Conservation (phyloP, 192 early-diverging fungal genomes). For the Irineochytrium annulatum region DNA sequence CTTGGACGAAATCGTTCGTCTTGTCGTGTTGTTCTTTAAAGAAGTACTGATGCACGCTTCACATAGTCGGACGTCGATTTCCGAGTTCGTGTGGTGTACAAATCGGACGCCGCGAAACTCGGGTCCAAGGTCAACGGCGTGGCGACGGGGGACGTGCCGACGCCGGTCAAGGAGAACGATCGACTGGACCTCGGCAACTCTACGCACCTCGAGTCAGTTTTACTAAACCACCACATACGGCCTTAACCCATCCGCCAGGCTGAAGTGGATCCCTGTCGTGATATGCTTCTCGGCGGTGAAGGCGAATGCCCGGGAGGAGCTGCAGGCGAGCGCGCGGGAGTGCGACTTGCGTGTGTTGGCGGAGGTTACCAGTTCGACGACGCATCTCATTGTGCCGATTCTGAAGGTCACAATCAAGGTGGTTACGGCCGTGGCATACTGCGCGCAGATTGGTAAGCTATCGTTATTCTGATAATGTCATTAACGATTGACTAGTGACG, state of each 20-base stretch:
- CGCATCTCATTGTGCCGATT: slow-evolving; percentile 10
- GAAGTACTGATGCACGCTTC: too few relatives aligned
- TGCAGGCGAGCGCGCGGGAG: not conserved
- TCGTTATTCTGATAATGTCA: not conserved
- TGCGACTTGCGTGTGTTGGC: not conserved
- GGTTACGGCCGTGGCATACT: slow-evolving; percentile 11
- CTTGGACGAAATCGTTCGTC: not conserved
- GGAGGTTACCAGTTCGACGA: slow-evolving; percentile 1
- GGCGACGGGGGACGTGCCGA: not conserved
- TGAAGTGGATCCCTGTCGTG: not conserved
- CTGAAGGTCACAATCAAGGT: slow-evolving; percentile 27
- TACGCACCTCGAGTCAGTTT: too few relatives aligned
- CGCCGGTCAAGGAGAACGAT: too few relatives aligned
- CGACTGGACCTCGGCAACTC: too few relatives aligned
- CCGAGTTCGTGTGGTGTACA: not conserved
- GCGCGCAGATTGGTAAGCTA: slow-evolving; percentile 8
- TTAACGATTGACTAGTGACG: too few relatives aligned
- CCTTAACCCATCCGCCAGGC: not conserved
- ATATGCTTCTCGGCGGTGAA: slow-evolving; percentile 14
- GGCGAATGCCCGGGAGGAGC: not conserved
- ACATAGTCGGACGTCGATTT: not conserved
- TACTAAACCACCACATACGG: not conserved
- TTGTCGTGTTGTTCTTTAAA: not conserved
- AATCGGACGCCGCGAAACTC: not conserved
- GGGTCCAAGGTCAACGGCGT: not conserved